Evolutionary conservation across 2,329 filamentous ascomycete species (phyloP), one percentile per base, ranked within the genome.

Genomic region (Fusarium incarnatum): DNA sequence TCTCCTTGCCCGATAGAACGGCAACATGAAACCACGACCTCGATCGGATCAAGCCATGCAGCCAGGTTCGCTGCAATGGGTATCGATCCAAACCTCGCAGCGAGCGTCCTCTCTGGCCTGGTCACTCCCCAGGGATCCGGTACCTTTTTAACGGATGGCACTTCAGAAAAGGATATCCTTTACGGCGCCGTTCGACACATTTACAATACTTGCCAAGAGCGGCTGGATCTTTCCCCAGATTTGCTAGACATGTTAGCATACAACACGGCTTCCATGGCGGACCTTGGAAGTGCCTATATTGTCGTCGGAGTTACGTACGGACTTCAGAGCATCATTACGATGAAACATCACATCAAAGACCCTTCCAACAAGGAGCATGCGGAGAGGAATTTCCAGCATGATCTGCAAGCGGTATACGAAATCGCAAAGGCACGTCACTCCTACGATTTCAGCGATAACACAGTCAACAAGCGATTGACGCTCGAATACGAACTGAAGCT

Each of bases 281-380:
- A 34, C 1, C 20, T 12, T 12, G 23, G n/a, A n/a, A 44, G 54
- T 18, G 72, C 71, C 3, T 55, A 66, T 4, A 48, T 73, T 6
- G 71, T 73, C 2, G 57, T 49, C 3, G 55, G 54, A 2, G 50
- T 72, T 20, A 46, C 16, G 4, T 73, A 69, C 57, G 71, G 71
- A 1, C 25, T 73, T 5, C 54, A 56, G 9, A 72, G 27, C 20
- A 53, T 70, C 4, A 16, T 70, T 12, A 48, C 60, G 3, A 54
- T 67, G 6, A 42, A 41, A 7, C 48, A 64, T 30, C 18, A 20
- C 6, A 23, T 32, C 25, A 42, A 15, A 5, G 23, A 42, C 15
- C n/a, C 49, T 9, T 8, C 6, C 1, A 11, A 53, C 7, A 42
- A 2, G n/a, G 6, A 18, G 5, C 11, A 18, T 3, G 0, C 41